phyloP scores from a whole-genome alignment of 306 rosid genomes.

The Urtica urens region DNA sequence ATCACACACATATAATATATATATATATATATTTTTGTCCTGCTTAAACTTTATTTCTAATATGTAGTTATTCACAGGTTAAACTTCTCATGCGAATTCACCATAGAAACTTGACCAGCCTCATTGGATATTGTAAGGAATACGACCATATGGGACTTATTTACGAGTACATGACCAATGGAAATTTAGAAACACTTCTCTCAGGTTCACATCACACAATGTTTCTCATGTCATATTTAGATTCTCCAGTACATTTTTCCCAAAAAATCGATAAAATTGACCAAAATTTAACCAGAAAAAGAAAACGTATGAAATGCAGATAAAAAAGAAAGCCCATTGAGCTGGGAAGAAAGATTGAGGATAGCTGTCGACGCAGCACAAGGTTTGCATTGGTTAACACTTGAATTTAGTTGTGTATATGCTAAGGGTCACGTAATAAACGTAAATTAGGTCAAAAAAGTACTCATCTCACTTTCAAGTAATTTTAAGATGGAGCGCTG shows the following conservation, averaged over 20 bases:
- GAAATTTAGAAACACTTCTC: conserved; percentile 9
- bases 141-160: conserved; percentile 12
- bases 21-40: no score
- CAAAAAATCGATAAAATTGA: not conserved
- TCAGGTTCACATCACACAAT: no score
- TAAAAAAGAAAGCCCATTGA: not conserved
- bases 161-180: conserved; percentile 21
- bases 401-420: not conserved
- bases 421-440: no score
- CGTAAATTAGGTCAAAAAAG: no score
- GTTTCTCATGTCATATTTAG: no score
- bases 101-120: conserved; percentile 21
- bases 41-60: no score
- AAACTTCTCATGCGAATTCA: conserved; percentile 19
- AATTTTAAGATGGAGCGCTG: no score
- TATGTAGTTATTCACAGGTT: no score
- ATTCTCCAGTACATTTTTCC: no score
- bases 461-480: no score
- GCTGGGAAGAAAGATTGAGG: conserved; percentile 23
- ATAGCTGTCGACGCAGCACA: conserved; percentile 14
- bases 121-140: conserved; percentile 18
- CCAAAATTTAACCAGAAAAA: not conserved
- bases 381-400: not conserved
- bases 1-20: no score
- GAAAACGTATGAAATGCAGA: not conserved